These are phyloP conservation scores for Phytophthora ohioensis DNA, from an alignment of 352 stramenopile genomes.

Conservation along the genomic window DNA sequence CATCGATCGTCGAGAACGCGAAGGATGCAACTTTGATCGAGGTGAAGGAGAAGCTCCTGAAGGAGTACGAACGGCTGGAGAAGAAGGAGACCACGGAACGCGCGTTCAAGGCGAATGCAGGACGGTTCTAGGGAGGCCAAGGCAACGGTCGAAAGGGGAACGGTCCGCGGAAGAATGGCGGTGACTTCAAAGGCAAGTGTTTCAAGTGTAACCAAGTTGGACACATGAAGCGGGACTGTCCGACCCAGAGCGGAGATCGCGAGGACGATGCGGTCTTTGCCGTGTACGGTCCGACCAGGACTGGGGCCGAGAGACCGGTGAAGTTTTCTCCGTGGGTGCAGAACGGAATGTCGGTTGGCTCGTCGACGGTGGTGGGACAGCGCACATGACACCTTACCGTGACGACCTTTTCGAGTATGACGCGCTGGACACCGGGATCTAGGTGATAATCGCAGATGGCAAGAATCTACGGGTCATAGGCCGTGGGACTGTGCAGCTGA, in stretches of 20 bases:
- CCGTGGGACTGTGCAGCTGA: conserved; percentile 13
- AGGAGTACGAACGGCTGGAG: not conserved
- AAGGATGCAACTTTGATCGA: not conserved
- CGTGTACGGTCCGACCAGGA: no score
- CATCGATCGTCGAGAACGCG: no score
- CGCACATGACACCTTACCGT: conserved; percentile 15
- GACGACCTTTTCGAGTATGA: conserved; percentile 1
- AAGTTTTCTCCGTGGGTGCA: no score
- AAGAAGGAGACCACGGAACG: conserved; percentile 5
- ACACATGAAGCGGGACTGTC: no score
- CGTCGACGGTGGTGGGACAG: conserved; percentile 22
- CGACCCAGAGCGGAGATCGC: no score
- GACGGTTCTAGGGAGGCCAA: conserved; percentile 1
- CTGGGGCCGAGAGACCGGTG: rapidly evolving
- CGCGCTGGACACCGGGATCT: not conserved
- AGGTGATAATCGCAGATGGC: conserved; percentile 28
- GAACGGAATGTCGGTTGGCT: conserved; percentile 20
- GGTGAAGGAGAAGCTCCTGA: not conserved
- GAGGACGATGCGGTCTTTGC: no score
- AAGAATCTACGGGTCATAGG: conserved; percentile 3
- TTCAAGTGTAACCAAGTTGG: no score
- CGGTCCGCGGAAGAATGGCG: not conserved
- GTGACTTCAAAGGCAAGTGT: not conserved
- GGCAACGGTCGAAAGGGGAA: not conserved
- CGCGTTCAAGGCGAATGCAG: not conserved